phyloP scores from a whole-genome alignment of 2,329 filamentous ascomycete species.

The Claviceps humidiphila region DNA sequence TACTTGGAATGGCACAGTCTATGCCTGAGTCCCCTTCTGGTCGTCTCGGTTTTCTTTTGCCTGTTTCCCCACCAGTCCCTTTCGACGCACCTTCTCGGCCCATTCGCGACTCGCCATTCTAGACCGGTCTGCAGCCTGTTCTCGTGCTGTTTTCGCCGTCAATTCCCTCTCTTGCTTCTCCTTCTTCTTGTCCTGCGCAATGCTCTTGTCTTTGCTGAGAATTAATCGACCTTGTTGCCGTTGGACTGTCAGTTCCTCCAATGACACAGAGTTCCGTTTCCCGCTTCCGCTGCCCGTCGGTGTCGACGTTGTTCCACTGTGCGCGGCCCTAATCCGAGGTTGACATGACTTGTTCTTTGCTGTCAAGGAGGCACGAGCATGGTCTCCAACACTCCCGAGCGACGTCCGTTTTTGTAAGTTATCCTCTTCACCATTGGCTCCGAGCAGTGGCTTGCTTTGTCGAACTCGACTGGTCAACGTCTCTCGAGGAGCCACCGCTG shows the following conservation, averaged over 20 bases:
- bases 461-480: constrained; percentile 45
- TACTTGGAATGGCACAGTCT: not conserved
- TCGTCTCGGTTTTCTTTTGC: constrained; percentile 4
- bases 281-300: constrained; percentile 31
- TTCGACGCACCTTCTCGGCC: constrained; percentile 43
- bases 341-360: constrained; percentile 7
- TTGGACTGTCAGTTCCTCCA: constrained; percentile 37
- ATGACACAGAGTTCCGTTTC: constrained; percentile 35
- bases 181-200: constrained; percentile 32
- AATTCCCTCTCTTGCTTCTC: constrained; percentile 42
- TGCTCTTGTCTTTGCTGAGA: constrained; percentile 37
- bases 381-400: constrained; percentile 6
- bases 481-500: constrained; percentile 35
- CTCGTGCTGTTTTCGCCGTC: constrained; percentile 39
- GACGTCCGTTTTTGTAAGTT: constrained; percentile 15
- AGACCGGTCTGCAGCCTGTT: constrained; percentile 48
- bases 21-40: not conserved
- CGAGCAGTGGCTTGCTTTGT: constrained; percentile 27
- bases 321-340: constrained; percentile 11
- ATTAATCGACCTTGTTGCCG: constrained; percentile 40
- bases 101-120: constrained; percentile 46
- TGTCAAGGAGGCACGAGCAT: constrained; percentile 2
- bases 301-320: constrained; percentile 29
- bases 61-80: constrained; percentile 16
- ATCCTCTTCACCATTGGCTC: constrained; percentile 11